A percentile compares a stretch with the other conserved stretches of the same genome.
Evolutionary conservation across 2,329 filamentous ascomycete species (phyloP).

Genomic region (Helminthosporium solani): DNA sequence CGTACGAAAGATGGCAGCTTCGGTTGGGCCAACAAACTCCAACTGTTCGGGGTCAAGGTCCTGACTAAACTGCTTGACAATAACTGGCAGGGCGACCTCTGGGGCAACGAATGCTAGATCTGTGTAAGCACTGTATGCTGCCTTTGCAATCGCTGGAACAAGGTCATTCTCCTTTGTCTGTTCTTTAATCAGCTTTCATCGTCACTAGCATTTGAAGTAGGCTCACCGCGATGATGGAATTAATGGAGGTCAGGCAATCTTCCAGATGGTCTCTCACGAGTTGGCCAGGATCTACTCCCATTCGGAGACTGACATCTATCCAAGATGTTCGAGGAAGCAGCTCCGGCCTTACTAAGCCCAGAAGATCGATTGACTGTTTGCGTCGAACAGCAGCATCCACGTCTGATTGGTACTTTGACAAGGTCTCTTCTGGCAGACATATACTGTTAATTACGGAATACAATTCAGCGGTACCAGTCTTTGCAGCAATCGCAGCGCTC

Average conservation of each 20-base stretch:
- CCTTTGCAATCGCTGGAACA: slow-evolving; percentile 56
- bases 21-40: slow-evolving; percentile 73
- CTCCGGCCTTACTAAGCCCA: slow-evolving; percentile 76
- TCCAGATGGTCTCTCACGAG: slow-evolving; percentile 67
- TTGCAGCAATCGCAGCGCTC: slow-evolving; percentile 65
- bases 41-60: slow-evolving; percentile 74
- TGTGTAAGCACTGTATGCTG: slow-evolving; percentile 81
- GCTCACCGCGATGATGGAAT: slow-evolving; percentile 57
- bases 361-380: slow-evolving; percentile 70
- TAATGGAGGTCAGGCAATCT: slow-evolving; percentile 68
- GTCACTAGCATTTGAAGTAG: slow-evolving; percentile 19
- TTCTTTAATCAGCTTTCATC: neutral
- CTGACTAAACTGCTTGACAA: slow-evolving; percentile 70
- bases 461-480: slow-evolving; percentile 65
- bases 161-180: slow-evolving; percentile 24
- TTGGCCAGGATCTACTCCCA: slow-evolving; percentile 77
- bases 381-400: slow-evolving; percentile 58
- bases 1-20: slow-evolving; percentile 90
- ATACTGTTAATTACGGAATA: slow-evolving; percentile 62
- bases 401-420: slow-evolving; percentile 45
- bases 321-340: slow-evolving; percentile 77
- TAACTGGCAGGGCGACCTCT: slow-evolving; percentile 70
- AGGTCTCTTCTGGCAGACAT: slow-evolving; percentile 58
- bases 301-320: slow-evolving; percentile 83
- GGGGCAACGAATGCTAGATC: slow-evolving; percentile 94